A percentile compares a stretch with the other conserved stretches of the same genome.
phyloP scores from a whole-genome alignment of 2,329 filamentous ascomycete species.

The Raffaelea arxii region DNA sequence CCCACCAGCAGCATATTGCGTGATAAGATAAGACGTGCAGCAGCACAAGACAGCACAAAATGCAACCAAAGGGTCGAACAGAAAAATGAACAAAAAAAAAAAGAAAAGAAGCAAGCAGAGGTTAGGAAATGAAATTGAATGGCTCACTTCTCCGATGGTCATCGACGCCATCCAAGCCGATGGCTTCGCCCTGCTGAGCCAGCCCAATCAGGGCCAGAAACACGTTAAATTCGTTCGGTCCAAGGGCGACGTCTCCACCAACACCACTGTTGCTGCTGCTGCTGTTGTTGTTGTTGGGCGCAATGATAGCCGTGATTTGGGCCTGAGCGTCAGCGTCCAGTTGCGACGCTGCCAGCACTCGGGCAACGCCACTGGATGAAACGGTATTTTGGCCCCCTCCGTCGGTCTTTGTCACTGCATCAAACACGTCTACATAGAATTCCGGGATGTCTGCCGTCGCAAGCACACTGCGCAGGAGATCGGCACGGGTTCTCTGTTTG shows the following conservation, averaged over 20 bases:
- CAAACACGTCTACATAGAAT: slow-evolving; percentile 72
- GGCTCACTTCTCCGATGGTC: slow-evolving; percentile 74
- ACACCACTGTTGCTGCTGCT: too few species aligned
- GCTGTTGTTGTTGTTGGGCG: too few species aligned
- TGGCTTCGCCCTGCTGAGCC: slow-evolving; percentile 77
- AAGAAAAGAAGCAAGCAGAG: slow-evolving; percentile 1
- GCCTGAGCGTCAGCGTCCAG: slow-evolving; percentile 45
- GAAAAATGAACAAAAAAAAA: not conserved
- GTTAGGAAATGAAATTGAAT: too few species aligned
- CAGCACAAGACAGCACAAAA: not conserved
- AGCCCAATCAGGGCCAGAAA: slow-evolving; percentile 80
- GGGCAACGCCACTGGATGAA: slow-evolving; percentile 39
- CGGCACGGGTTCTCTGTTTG: slow-evolving; percentile 63
- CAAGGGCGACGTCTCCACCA: slow-evolving; percentile 52
- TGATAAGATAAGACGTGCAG: slow-evolving; percentile 4
- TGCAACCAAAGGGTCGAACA: too few species aligned
- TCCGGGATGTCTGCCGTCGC: slow-evolving; percentile 68
- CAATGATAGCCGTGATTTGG: slow-evolving; percentile 53
- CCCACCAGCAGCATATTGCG: slow-evolving; percentile 3
- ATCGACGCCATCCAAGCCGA: slow-evolving; percentile 83
- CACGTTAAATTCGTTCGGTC: slow-evolving; percentile 82
- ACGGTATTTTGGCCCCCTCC: slow-evolving; percentile 36
- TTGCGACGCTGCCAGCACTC: slow-evolving; percentile 44
- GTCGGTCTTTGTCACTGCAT: slow-evolving; percentile 56
- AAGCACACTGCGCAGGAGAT: slow-evolving; percentile 68